Base-by-base conservation (phyloP, 2,329 filamentous ascomycete species). In the Graphiopsis chlorocephala region DNA sequence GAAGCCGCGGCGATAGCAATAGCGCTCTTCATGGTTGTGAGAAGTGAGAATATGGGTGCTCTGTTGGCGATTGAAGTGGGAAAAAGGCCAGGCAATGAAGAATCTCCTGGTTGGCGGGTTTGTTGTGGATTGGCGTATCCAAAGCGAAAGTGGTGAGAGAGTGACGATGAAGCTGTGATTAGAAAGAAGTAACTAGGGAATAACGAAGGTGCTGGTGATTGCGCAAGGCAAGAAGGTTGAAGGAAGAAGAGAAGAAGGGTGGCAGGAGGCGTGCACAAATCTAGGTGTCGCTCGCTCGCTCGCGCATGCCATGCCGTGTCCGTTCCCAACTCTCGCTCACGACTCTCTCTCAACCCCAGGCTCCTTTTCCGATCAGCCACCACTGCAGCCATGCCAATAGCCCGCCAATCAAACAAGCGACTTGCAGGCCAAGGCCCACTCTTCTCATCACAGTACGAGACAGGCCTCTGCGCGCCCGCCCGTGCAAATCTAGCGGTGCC, bases 1-100 rank as follows among this genome's bases (percentile, higher is more conserved):
- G 80, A 75, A 61, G 82, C 76, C 65, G 81, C 80, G 68, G 82
- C 70, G 64, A 84, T 73, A 56, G 78, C 76, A 65, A 80, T 73
- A 60, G 76, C 74, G 65, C 77, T 77, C 82, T 87, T 87, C 85
- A 88, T 88, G 66, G 31, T 60, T 15, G 60, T 29, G 23, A 42
- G 20, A 57, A 45, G n/a, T 63, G 55, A 61, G 58, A 66, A 61
- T 48, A 59, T 63, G 58, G 58, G 64, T 59, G 47, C 50, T 53
- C 50, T 53, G 50, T 53, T 53, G 50, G 50, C 50, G 50, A 53
- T 53, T 53, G 50, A 28, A 52, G 48, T n/a, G 48, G 38, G n/a
- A 20, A 20, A 45, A 45, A 4, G 38, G 38, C 38, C 48, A 15
- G 48, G 28, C 2, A 28, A 53, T 23, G 28, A 58, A 62, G 58